Evolutionary conservation across 768 basidiomycete genomes (phyloP).

Genomic region (Boletus rex-veris): DNA sequence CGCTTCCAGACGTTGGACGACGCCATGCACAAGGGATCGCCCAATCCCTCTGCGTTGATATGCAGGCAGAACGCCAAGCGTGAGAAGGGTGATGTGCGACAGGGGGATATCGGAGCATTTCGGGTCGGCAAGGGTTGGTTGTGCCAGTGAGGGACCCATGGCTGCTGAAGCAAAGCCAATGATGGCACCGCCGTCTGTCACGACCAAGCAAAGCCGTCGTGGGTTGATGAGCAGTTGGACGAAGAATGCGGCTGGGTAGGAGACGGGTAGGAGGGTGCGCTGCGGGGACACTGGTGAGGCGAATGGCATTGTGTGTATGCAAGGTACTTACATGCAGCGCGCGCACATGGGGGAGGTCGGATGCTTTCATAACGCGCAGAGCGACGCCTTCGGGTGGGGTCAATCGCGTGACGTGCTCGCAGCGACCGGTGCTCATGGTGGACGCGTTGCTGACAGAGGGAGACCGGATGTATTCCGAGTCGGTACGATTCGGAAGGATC

Average conservation of each 20-base stretch:
- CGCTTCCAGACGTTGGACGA: constrained; percentile 25
- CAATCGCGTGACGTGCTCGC: not conserved
- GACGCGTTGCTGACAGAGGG: not conserved
- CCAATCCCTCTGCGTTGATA: constrained; percentile 31
- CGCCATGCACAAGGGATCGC: constrained; percentile 26
- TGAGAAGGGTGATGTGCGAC: constrained; percentile 25
- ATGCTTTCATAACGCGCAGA: constrained; percentile 27
- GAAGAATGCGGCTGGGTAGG: constrained; percentile 31
- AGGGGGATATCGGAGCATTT: constrained; percentile 8
- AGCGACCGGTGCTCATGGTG: constrained; percentile 9
- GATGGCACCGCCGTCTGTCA: constrained; percentile 17
- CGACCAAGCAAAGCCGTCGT: constrained; percentile 29
- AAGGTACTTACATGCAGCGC: constrained; percentile 22
- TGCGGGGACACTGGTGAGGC: constrained; percentile 7
- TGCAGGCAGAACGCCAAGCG: constrained; percentile 26
- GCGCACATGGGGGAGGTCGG: constrained; percentile 28
- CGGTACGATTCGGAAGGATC: constrained; percentile 20
- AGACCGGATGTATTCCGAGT: not conserved
- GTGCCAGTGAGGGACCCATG: constrained; percentile 1
- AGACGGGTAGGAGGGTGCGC: constrained; percentile 24
- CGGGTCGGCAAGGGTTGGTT: not conserved
- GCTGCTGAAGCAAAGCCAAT: constrained; percentile 31
- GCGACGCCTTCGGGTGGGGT: constrained; percentile 6
- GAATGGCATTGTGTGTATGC: not conserved
- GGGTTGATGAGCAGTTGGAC: constrained; percentile 31